Conservation (phyloP, 2,329 filamentous ascomycete species). For the Arthrinium puccinioides region DNA sequence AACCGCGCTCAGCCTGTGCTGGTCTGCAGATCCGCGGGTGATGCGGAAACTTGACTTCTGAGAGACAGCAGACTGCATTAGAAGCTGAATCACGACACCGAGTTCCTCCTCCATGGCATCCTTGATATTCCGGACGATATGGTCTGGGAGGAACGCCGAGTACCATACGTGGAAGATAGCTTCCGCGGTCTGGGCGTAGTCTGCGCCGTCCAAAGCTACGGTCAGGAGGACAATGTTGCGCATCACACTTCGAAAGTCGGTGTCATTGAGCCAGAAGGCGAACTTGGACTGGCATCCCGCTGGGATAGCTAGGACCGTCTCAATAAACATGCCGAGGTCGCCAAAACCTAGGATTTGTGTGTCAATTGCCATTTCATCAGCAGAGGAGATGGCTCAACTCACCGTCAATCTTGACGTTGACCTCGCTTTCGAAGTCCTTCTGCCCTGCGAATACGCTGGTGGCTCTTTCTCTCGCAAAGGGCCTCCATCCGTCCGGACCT, state of each 20-base stretch:
- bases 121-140: too few species aligned
- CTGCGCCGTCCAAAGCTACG: background rate
- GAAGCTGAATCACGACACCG: too few species aligned
- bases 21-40: too few species aligned
- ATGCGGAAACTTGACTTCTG: too few species aligned
- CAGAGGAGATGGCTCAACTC: background rate
- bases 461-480: background rate
- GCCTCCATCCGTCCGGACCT: background rate
- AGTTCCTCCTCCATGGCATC: too few species aligned
- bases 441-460: background rate
- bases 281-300: background rate
- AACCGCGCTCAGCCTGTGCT: too few species aligned
- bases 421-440: too few species aligned
- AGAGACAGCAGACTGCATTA: too few species aligned
- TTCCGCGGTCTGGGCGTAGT: background rate
- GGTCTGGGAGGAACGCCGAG: background rate
- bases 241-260: too few species aligned
- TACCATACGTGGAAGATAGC: background rate
- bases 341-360: background rate
- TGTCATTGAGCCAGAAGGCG: background rate
- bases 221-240: background rate
- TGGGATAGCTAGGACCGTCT: background rate
- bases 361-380: too few species aligned
- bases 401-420: background rate
- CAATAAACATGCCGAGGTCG: background rate